phyloP scores from a whole-genome alignment of 768 basidiomycete species.

The Termitomyces sp. region DNA sequence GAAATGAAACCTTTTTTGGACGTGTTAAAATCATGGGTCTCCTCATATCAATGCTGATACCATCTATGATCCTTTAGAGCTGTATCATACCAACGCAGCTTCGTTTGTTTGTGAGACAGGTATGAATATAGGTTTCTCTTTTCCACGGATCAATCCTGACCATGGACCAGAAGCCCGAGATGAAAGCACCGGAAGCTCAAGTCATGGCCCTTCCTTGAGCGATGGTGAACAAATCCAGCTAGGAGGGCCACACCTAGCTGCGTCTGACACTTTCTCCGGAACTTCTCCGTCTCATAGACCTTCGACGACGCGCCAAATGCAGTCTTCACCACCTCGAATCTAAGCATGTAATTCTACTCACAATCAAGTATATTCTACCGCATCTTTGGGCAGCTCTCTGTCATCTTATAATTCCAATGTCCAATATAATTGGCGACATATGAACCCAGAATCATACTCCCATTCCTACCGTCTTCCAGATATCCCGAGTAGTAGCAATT shows the following conservation, averaged over 20 bases:
- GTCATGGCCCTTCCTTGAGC: constrained; percentile 12
- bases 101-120: constrained; percentile 13
- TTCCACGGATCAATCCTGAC: no score
- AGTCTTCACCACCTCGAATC: constrained; percentile 7
- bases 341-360: constrained; percentile 14
- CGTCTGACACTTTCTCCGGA: constrained; percentile 19
- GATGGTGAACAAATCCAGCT: constrained; percentile 22
- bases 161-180: constrained; percentile 8
- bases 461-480: constrained; percentile 27
- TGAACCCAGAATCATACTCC: constrained; percentile 26
- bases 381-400: constrained; percentile 20
- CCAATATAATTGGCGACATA: constrained; percentile 34
- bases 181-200: constrained; percentile 9
- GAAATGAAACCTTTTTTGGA: no score
- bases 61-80: constrained; percentile 16
- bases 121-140: constrained; percentile 1
- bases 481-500: neutral
- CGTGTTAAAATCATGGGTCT: neutral
- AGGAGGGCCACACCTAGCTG: constrained; percentile 14
- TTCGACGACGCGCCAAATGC: constrained; percentile 12
- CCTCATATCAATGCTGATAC: constrained; percentile 4
- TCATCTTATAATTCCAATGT: constrained; percentile 23
- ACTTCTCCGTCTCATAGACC: constrained; percentile 11
- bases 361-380: constrained; percentile 9
- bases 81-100: constrained; percentile 1